These are phyloP conservation scores for Pseudozyma pruni DNA, from an alignment of 1,284 basidiomycete species.

Conservation along the genomic window DNA sequence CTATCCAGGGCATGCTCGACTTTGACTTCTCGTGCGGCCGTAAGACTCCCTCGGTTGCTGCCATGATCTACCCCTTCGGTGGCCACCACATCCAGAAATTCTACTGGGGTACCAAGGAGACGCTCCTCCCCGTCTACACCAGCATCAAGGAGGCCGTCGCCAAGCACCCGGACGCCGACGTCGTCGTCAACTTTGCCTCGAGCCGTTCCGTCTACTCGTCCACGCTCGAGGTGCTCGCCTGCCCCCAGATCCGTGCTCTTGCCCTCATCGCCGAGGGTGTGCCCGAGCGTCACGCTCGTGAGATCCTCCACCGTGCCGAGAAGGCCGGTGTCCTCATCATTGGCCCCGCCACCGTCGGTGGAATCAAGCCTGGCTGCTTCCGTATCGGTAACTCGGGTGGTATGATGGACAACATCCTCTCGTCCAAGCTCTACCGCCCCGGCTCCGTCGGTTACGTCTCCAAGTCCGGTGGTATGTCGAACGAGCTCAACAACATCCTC, in stretches of 20 bases:
- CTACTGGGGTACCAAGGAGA: constrained; percentile 99
- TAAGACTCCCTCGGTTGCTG: constrained; percentile 89
- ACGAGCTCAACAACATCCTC: constrained; percentile 99
- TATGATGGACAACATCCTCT: constrained; percentile 99
- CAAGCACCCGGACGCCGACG: constrained; percentile 97
- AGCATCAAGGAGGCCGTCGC: constrained; percentile 88
- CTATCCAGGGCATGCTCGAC: constrained; percentile 99
- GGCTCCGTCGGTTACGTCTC: constrained; percentile 98
- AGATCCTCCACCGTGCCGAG: constrained; percentile 90
- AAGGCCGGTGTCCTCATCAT: constrained; percentile 92
- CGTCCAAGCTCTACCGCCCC: constrained; percentile 97
- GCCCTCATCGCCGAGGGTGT: constrained; percentile 99
- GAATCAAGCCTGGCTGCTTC: constrained; percentile 99
- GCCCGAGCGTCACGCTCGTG: constrained; percentile 94
- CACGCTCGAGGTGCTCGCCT: constrained; percentile 86
- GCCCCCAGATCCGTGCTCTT: constrained; percentile 79
- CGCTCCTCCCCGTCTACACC: constrained; percentile 96
- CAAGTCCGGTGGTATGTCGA: constrained; percentile 99
- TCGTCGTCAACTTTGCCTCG: constrained; percentile 97
- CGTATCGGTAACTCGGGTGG: constrained; percentile 99
- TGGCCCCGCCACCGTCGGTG: constrained; percentile 97
- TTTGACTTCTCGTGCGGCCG: constrained; percentile 99
- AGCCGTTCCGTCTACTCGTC: constrained; percentile 93
- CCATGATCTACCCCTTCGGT: constrained; percentile 99
- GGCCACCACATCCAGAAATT: constrained; percentile 99